phyloP scores from a whole-genome alignment of 768 basidiomycete species.

The Panellus pusillus region DNA sequence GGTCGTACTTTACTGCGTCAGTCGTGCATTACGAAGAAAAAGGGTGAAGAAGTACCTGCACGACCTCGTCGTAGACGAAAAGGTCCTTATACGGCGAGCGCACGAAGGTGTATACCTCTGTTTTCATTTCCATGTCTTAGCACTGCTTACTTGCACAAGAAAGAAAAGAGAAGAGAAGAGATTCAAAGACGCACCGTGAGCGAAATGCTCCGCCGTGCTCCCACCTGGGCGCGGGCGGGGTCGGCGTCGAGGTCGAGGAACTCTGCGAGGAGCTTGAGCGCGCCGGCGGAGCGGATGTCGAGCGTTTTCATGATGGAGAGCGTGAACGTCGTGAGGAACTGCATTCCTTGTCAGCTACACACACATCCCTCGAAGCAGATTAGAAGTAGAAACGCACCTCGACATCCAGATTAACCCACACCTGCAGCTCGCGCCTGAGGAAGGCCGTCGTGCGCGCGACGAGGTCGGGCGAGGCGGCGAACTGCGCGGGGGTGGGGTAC shows the following conservation, averaged over 20 bases:
- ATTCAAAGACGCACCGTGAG: slow-evolving; percentile 77
- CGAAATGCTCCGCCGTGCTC: slow-evolving; percentile 89
- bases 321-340: too few relatives aligned
- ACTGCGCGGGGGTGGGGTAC: slow-evolving; percentile 40
- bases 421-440: slow-evolving; percentile 45
- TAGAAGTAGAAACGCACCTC: slow-evolving; percentile 13
- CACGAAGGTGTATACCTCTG: slow-evolving; percentile 88
- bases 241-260: too few relatives aligned
- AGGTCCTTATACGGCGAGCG: slow-evolving; percentile 88
- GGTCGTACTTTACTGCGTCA: too few relatives aligned
- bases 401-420: too few relatives aligned
- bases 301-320: slow-evolving; percentile 75
- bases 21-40: not conserved
- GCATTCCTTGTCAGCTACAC: not conserved
- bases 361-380: not conserved
- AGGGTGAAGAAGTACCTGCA: slow-evolving; percentile 56
- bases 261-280: too few relatives aligned
- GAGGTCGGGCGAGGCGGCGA: too few relatives aligned
- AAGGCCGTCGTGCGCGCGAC: slow-evolving; percentile 50
- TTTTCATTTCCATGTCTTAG: not conserved
- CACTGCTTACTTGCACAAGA: not conserved
- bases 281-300: slow-evolving; percentile 50
- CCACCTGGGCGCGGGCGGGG: slow-evolving; percentile 46
- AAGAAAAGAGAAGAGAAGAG: not conserved
- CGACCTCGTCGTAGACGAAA: slow-evolving; percentile 74